phyloP scores from a whole-genome alignment of 352 stramenopile genomes.

The Phytophthora ramorum region DNA sequence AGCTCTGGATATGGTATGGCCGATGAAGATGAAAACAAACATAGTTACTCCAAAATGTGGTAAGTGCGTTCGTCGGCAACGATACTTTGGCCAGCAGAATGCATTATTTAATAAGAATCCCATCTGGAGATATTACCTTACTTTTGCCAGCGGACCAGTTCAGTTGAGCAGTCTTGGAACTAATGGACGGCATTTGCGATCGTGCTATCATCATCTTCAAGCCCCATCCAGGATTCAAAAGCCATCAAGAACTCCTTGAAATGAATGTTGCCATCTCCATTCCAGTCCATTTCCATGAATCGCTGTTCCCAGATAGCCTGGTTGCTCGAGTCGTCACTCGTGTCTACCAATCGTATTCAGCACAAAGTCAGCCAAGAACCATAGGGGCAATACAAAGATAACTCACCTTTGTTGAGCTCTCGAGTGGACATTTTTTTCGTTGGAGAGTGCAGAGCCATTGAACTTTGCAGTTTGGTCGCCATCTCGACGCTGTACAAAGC shows the following conservation, averaged over 20 bases:
- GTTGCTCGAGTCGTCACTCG: slow-evolving; percentile 62
- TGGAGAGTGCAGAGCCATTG: slow-evolving; percentile 75
- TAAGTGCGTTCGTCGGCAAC: too few relatives aligned
- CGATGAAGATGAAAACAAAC: too few relatives aligned
- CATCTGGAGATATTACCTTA: too few relatives aligned
- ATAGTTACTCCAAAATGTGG: too few relatives aligned
- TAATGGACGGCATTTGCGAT: not conserved
- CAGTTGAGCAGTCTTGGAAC: not conserved
- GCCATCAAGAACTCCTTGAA: slow-evolving; percentile 92
- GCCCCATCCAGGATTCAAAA: slow-evolving; percentile 87
- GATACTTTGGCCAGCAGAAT: too few relatives aligned
- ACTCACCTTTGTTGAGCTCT: slow-evolving; percentile 29
- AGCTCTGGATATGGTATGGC: too few relatives aligned
- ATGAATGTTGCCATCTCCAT: slow-evolving; percentile 85
- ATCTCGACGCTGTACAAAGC: slow-evolving; percentile 60
- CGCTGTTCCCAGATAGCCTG: slow-evolving; percentile 79
- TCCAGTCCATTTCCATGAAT: slow-evolving; percentile 91
- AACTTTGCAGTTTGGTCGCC: slow-evolving; percentile 61
- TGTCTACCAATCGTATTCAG: slow-evolving; percentile 14
- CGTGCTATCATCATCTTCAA: slow-evolving; percentile 57
- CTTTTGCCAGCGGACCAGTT: too few relatives aligned
- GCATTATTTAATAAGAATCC: too few relatives aligned
- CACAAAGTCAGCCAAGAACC: not conserved
- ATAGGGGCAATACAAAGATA: not conserved
- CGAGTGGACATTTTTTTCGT: slow-evolving; percentile 79